Evolutionary conservation across 2,329 filamentous ascomycete species (phyloP).

Genomic region (Chaetomiaceae sp.): DNA sequence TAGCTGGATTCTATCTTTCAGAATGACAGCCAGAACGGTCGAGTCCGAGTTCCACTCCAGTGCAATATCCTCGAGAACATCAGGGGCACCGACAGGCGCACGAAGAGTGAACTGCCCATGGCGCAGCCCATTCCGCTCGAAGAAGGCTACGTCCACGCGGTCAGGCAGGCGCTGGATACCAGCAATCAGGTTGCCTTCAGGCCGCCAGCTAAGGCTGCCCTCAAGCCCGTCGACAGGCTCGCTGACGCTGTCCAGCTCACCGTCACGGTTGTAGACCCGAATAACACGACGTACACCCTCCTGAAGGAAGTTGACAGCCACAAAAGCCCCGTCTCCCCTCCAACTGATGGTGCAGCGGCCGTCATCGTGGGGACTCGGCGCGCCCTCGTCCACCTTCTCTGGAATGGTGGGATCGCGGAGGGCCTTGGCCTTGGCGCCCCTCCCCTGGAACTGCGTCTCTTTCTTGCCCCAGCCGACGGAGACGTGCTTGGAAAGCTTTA

Average conservation of each 20-base stretch:
- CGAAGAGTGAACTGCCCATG: conserved; percentile 90
- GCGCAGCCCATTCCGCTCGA: conserved; percentile 94
- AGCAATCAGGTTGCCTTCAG: conserved; percentile 86
- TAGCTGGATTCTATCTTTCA: conserved; percentile 72
- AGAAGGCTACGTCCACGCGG: conserved; percentile 82
- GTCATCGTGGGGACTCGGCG: conserved; percentile 70
- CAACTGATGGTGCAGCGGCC: conserved; percentile 72
- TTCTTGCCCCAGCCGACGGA: conserved; percentile 98
- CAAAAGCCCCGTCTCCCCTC: conserved; percentile 89
- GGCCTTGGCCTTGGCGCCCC: conserved; percentile 76
- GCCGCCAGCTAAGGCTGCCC: conserved; percentile 82
- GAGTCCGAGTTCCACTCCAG: conserved; percentile 92
- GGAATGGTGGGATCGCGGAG: conserved; percentile 91
- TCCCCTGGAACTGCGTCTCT: conserved; percentile 96
- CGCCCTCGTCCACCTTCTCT: conserved; percentile 81
- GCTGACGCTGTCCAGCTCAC: conserved; percentile 84
- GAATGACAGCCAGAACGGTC: conserved; percentile 77
- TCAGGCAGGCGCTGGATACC: conserved; percentile 69
- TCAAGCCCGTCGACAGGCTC: conserved; percentile 94
- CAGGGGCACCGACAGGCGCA: conserved; percentile 17
- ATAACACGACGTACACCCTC: conserved; percentile 68
- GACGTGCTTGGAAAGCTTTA: conserved; percentile 86
- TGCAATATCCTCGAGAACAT: conserved; percentile 31
- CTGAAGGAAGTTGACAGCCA: conserved; percentile 80
- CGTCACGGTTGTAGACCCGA: conserved; percentile 86